Conservation (phyloP, 257 asterid genomes). For the Solanum pinnatisectum region DNA sequence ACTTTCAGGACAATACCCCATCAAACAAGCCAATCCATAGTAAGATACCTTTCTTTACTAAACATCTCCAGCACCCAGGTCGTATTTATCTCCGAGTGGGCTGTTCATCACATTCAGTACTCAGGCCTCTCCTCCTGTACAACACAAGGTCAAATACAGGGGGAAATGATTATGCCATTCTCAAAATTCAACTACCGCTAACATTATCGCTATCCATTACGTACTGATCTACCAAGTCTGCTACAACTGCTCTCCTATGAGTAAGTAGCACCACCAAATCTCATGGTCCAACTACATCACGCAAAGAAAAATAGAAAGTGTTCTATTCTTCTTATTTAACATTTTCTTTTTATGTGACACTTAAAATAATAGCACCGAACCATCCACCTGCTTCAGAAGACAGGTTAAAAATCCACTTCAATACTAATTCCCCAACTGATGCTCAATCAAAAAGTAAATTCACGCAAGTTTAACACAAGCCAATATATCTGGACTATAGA, state of each 20-base stretch:
- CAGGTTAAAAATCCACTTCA: not conserved
- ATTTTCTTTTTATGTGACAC: not conserved
- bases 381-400: slow-evolving; percentile 12
- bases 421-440: slow-evolving; percentile 12
- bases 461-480: slow-evolving; percentile 21
- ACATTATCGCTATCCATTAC: slow-evolving; percentile 40
- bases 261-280: slow-evolving; percentile 16
- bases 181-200: slow-evolving; percentile 55
- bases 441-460: slow-evolving; percentile 20
- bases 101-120: slow-evolving; percentile 29
- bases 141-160: slow-evolving; percentile 80
- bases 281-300: slow-evolving; percentile 19
- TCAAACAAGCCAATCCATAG: slow-evolving; percentile 24
- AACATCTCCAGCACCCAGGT: slow-evolving; percentile 21
- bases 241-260: slow-evolving; percentile 22
- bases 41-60: slow-evolving; percentile 19
- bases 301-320: slow-evolving; percentile 5
- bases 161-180: slow-evolving; percentile 55
- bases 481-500: slow-evolving; percentile 32
- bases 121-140: slow-evolving; percentile 62
- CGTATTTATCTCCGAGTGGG: slow-evolving; percentile 23
- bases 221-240: slow-evolving; percentile 30
- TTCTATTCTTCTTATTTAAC: not conserved
- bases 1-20: slow-evolving; percentile 12
- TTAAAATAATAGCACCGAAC: not conserved